Percentiles rank a stretch among this genome's conserved stretches.
These are phyloP conservation scores for Scedosporium apiospermum DNA, from an alignment of 2,329 filamentous ascomycete species.

Conservation along the genomic window DNA sequence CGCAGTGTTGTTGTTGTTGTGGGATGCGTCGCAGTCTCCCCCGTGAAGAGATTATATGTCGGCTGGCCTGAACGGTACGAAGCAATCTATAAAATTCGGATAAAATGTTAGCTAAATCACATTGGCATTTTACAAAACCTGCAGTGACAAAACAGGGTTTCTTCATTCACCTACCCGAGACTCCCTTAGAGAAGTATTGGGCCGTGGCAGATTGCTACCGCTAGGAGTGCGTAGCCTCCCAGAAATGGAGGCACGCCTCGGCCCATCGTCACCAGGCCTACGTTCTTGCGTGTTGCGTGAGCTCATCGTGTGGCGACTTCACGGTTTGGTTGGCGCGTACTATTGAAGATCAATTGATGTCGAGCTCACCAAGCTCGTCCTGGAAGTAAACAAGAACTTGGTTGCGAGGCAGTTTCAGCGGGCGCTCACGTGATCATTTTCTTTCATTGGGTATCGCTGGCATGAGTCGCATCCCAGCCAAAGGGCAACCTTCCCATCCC, in stretches of 20 bases:
- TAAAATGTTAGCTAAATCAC: neutral
- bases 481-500: no score
- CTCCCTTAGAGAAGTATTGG: slow-evolving; percentile 24
- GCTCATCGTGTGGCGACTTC: slow-evolving; percentile 19
- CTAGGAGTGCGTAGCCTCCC: slow-evolving; percentile 23
- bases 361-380: neutral
- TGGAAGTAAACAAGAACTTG: neutral
- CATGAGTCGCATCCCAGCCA: no score
- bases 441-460: no score
- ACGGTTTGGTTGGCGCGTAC: neutral
- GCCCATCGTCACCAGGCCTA: slow-evolving; percentile 16
- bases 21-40: slow-evolving; percentile 31
- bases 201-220: slow-evolving; percentile 19
- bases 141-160: neutral
- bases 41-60: slow-evolving; percentile 50
- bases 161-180: slow-evolving; percentile 26
- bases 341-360: neutral
- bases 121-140: neutral
- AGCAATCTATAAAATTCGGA: slow-evolving; percentile 22
- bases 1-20: slow-evolving; percentile 14
- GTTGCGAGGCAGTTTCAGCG: neutral
- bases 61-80: slow-evolving; percentile 44
- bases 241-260: slow-evolving; percentile 19
- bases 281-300: slow-evolving; percentile 20
- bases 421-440: neutral